Evolutionary conservation across 1,284 basidiomycete species (phyloP), one percentile per base, ranked within the genome.

Genomic region (Sanghuangporus weigelae): DNA sequence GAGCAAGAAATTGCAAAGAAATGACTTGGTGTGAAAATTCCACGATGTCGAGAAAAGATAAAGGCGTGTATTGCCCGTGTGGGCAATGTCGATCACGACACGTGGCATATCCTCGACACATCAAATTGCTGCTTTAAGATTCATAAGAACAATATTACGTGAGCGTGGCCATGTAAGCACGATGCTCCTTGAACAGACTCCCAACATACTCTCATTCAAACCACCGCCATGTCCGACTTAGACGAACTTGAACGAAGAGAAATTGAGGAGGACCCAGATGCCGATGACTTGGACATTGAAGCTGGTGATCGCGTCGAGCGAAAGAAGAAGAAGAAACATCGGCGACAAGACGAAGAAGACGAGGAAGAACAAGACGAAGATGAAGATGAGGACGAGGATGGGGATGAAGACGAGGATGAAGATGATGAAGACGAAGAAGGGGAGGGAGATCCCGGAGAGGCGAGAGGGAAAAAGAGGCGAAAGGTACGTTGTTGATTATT

Each of bases 391-490:
- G 77, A 78, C 2, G 78, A 79, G 1, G 71, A 68, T 1, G 74
- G 73, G 3, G 70, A 75, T 2, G 70, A 69, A 0, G 69, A 70
- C 6, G 71, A 71, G 1, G 70, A 70, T 0, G 73, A 73, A 0
- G 77, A 77, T 0, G 76, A 76, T 1, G 75, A 73, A 0, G 75
- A 76, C 0, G 76, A 78, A 2, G 78, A 79, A 0, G 78, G 79
- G 2, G 77, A 77, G 6, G 74, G 75, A 0, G 77, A 79, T 26
- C 73, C 75, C 42, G 78, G 76, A 26, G 70, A 70, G 21, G 72
- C 73, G 49, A 73, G 76, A 65, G 77, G 78, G 46, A 83, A 78
- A 71, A 87, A 84, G 72, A 79, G 82, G 63, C 76, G 79, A 64
- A 87, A 86, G 78, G 85, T 85, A 59, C 50, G 74, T 69, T n/a